Base-by-base conservation (phyloP, 768 basidiomycete genomes). In the Naganishia friedmannii region DNA sequence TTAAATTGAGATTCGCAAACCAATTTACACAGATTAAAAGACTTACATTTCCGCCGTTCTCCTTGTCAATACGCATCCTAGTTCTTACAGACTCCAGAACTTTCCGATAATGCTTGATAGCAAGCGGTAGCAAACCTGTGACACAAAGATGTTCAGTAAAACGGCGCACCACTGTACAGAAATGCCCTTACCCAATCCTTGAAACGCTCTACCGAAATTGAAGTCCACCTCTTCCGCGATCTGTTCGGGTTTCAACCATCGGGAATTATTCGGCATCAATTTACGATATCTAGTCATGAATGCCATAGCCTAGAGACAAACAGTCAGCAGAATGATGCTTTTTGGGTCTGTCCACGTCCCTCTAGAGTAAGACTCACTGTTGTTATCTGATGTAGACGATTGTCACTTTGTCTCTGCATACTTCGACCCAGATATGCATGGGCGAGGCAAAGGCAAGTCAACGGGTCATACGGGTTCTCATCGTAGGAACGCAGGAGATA, bases 331-430 rank as follows among this genome's bases (percentile, higher is more conserved):
- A 34, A 34, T n/a, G 56, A 37, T 26, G 34, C 42, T 2, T 42
- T 42, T 42, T 10, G 15, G 15, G 15, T 51, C 51, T 26, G 56
- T 65, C 15, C 37, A 0, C 17, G 37, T 23, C 12, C 8, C 6
- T 21, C 23, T 32, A 31, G 65, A n/a, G 15, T 5, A 1, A 0
- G 48, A 68, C 80, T 57, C 55, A 87, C 87, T 80, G 93, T 91
- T 3, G 88, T 85, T 46, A 97, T 86, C 70, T 93, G 85, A 78
- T 95, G 91, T 76, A 96, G 90, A 48, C 93, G 83, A 78, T 99
- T 98, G 81, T 97, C 95, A 17, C 89, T 88, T 79, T 97, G 94
- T 23, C 94, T 86, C 73, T 94, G 91, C 89, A 92, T 92, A 0
- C 93, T 90, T 45, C 95, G 86, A 13, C 93, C 92, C 55, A 96